Conservation (phyloP, 2,329 filamentous ascomycete genomes). For the Calonectria pauciramosa region DNA sequence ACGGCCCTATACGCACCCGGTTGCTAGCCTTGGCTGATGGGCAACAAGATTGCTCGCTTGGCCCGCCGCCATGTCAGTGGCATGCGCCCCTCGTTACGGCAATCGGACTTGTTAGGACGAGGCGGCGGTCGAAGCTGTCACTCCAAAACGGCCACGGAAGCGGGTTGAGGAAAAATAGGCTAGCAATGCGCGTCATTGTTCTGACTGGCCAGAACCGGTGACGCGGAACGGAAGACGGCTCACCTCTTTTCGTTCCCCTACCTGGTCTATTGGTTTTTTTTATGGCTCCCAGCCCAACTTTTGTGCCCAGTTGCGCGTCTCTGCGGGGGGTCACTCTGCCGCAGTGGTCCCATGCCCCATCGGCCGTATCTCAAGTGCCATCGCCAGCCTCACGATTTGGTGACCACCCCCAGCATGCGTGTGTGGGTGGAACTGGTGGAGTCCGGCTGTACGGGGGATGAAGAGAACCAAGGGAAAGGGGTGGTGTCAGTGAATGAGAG, state of each 20-base stretch:
- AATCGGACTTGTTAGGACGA: neutral
- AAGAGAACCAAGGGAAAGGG: neutral
- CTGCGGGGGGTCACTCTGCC: constrained; percentile 12
- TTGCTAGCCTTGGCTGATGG: neutral
- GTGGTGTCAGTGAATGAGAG: neutral
- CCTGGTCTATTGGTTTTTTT: neutral
- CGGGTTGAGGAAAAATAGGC: neutral
- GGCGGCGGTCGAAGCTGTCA: neutral
- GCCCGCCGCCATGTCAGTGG: neutral
- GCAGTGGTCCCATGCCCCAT: constrained; percentile 29
- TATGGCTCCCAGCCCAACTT: neutral
- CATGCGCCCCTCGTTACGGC: constrained; percentile 6
- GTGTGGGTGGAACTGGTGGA: constrained; percentile 27
- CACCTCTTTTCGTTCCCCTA: neutral
- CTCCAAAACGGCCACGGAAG: neutral
- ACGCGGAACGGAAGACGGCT: constrained; percentile 17
- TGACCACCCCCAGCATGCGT: constrained; percentile 5
- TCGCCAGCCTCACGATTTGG: constrained; percentile 26
- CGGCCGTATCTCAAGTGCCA: constrained; percentile 25
- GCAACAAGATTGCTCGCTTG: neutral
- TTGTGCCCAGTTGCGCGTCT: constrained; percentile 17
- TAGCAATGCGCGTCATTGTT: constrained; percentile 11
- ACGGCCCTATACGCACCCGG: neutral
- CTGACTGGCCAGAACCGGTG: constrained; percentile 2
- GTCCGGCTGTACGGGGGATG: neutral